Evolutionary conservation across 768 basidiomycete genomes (phyloP).

Genomic region (Hericium erinaceus): DNA sequence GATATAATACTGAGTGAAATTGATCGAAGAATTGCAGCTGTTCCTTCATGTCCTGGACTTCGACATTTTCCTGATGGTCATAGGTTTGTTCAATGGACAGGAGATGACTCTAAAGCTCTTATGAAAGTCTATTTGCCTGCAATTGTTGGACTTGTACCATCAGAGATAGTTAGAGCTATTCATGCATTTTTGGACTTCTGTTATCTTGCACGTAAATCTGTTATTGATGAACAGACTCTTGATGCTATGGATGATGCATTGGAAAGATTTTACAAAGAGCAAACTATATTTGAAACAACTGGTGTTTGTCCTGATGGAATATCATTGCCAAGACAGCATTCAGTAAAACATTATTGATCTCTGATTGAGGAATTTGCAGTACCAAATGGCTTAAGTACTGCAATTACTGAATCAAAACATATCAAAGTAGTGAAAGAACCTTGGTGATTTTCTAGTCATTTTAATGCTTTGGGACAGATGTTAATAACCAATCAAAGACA

Average conservation of each 20-base stretch:
- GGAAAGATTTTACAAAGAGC: not conserved
- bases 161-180: constrained; percentile 19
- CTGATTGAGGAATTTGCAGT: constrained; percentile 21
- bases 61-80: not conserved
- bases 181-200: constrained; percentile 11
- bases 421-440: constrained; percentile 16
- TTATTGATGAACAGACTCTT: not conserved
- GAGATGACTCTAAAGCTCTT: constrained; percentile 27
- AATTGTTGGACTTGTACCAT: constrained; percentile 23
- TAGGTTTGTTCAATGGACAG: constrained; percentile 28
- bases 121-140: constrained; percentile 28
- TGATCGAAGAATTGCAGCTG: constrained; percentile 1
- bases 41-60: not conserved
- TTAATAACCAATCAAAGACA: constrained; percentile 5
- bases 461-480: constrained; percentile 13
- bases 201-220: constrained; percentile 8
- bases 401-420: constrained; percentile 20
- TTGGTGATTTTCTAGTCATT: constrained; percentile 13
- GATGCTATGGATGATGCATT: not conserved
- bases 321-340: constrained; percentile 13
- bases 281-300: not conserved
- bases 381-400: constrained; percentile 18
- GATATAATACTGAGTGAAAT: constrained; percentile 4
- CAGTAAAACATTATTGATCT: constrained; percentile 5
- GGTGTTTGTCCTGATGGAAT: constrained; percentile 8